Evolutionary conservation across 257 asterid species (phyloP), one percentile per base, ranked within the genome.

Genomic region (Solanum virginianum): DNA sequence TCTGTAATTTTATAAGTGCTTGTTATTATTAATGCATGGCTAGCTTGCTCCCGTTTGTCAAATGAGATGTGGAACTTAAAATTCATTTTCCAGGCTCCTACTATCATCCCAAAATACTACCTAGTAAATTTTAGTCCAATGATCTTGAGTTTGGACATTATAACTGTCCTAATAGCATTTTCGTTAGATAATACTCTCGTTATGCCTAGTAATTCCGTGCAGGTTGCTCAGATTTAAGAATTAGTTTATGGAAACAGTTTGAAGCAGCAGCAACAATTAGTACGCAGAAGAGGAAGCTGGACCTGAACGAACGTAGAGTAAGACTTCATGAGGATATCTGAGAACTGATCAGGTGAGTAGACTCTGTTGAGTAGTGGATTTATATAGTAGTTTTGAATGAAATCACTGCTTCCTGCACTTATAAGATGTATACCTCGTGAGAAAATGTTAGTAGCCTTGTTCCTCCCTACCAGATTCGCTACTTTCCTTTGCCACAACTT

Each of bases 361-460:
- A 18, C 51, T 63, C 75, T 82, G 86, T 92, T 90, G 85, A 94
- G 92, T 12, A 95, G 16, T 4, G 96, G 95, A 66, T 92, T 91
- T 20, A 93, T 89, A 90, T 95, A 91, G 85, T 93, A 94, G 84
- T 95, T 94, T 89, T 94, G 98, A 16, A 94, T 86, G 88, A 92
- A 94, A 86, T 94, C 98, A 80, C 97, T 95, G 92, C 92, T 94
- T n/a, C 98, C 98, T 13, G 98, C 98, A 79, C 96, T 95, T 80
- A 94, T 39, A 51, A 95, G 91, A 71, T 95, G 94, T 74, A 95
- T 90, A 71, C 92, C 96, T 43, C 93, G 91, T 29, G 98, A 91
- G 80, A 95, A 88, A 43, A 93, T 90, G n/a, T 63, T 82, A 51
- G 90, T 86, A 3, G 95, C 97, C 65, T 85, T 89, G 14, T 82